Base-by-base conservation (phyloP, 2,329 filamentous ascomycete species). In the Botrytis fabae region DNA sequence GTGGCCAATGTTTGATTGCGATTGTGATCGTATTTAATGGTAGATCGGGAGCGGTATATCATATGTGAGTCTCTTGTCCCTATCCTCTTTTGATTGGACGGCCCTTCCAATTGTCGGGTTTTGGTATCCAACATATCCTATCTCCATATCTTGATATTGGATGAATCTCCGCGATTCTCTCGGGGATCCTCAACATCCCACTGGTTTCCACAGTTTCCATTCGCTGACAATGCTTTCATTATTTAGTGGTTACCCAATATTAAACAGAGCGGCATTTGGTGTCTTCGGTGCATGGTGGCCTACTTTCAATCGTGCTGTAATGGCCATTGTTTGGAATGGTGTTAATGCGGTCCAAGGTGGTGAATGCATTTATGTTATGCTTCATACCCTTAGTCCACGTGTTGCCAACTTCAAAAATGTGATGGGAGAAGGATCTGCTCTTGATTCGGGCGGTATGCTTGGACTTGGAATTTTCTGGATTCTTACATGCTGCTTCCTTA, bases 251-350 rank as follows among this genome's bases (percentile, higher is more conserved):
- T 85, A 81, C 74, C 83, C 84, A 10, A 81, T 85, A 10, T 73
- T 84, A 25, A 83, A 81, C 76, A 81, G 84, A 57, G 78, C 83
- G 1, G 80, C 82, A 0, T 86, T 85, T 75, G 84, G 84, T 9
- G 76, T 84, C 1, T 85, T 82, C 74, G 84, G 84, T 38, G 83
- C 83, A 0, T 81, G 82, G 77, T 86, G 84, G 83, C 84, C 84
- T 2, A 81, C 80, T 8, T 82, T 83, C 71, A 84, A 83, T 73
- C 80, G 84, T 28, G 84, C 83, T 10, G 81, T 83, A 69, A 72
- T 72, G 70, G 61, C 70, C 35, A 71, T 71, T 57, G 83, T 85
- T 7, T 85, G 83, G 83, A 84, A 83, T 63, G 83, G 83, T 2
- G 82, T 85, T 2, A 84, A 83, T 62, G 77, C 78, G 0, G 77